Evolutionary conservation across 331 rosid species (phyloP).

Genomic region (Malus hybrid): DNA sequence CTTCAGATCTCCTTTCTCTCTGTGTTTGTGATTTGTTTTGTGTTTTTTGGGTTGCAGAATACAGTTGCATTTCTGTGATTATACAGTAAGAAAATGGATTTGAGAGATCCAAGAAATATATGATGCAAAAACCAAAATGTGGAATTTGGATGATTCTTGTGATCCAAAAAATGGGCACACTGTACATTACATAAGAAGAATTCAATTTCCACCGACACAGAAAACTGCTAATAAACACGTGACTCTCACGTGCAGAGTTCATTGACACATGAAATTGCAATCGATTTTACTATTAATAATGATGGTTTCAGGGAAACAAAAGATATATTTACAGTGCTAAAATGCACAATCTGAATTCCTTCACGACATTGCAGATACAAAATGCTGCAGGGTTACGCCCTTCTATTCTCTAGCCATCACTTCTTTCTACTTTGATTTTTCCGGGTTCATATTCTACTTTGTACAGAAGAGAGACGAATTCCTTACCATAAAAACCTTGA

Average conservation of each 20-base stretch:
- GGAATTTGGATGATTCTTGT: too few relatives aligned
- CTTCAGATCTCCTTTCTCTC: background rate
- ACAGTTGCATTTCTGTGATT: background rate
- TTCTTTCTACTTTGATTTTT: background rate
- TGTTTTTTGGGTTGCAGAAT: background rate
- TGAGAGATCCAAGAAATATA: background rate
- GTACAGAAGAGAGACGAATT: slow-evolving; percentile 38
- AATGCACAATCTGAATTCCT: slow-evolving; percentile 10
- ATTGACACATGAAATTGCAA: background rate
- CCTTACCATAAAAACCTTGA: background rate
- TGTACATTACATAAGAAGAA: too few relatives aligned
- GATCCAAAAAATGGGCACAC: too few relatives aligned
- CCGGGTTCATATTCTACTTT: slow-evolving; percentile 29
- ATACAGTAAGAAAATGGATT: background rate
- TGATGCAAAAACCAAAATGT: background rate
- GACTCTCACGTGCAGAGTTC: background rate
- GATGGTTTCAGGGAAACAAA: background rate
- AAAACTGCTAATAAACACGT: background rate
- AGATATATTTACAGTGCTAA: slow-evolving; percentile 25
- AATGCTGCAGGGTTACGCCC: slow-evolving; percentile 21
- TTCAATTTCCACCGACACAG: too few relatives aligned
- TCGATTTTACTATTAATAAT: background rate
- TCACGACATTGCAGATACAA: slow-evolving; percentile 16
- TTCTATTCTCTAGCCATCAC: background rate
- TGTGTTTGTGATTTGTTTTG: background rate